Evolutionary conservation across 768 basidiomycete genomes (phyloP).

Genomic region (Agaricus sinodeliciosus): DNA sequence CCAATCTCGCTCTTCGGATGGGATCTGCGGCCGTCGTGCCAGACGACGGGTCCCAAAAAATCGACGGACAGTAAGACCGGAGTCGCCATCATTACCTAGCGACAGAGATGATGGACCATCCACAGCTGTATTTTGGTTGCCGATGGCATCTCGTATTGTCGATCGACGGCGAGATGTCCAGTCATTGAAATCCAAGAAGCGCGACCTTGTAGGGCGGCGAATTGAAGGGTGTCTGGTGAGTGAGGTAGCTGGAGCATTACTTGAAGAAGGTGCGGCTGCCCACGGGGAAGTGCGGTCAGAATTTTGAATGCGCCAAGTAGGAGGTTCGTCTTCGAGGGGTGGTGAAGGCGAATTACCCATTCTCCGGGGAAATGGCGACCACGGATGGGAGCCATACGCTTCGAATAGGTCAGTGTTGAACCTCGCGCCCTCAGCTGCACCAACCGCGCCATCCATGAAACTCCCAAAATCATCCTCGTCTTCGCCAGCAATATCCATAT

Average conservation of each 20-base stretch:
- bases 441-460: constrained; percentile 30
- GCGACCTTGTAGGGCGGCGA: constrained; percentile 47
- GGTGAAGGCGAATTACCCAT: constrained; percentile 23
- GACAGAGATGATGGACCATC: constrained; percentile 13
- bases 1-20: neutral
- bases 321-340: constrained; percentile 19
- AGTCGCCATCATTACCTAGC: neutral
- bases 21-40: neutral
- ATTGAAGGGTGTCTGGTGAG: constrained; percentile 55
- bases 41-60: constrained; percentile 11
- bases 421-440: constrained; percentile 46
- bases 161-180: constrained; percentile 63
- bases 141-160: constrained; percentile 30
- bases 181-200: constrained; percentile 65
- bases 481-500: constrained; percentile 55
- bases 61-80: constrained; percentile 8
- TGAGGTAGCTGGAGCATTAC: constrained; percentile 16
- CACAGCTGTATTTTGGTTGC: constrained; percentile 20
- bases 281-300: neutral
- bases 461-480: constrained; percentile 60
- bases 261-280: constrained; percentile 16
- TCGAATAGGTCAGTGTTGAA: constrained; percentile 60
- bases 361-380: constrained; percentile 17
- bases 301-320: constrained; percentile 5
- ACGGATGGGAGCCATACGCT: constrained; percentile 35